These are phyloP conservation scores for Podospora fimiseda DNA, from an alignment of 495 filamentous ascomycete genomes.

Conservation along the genomic window DNA sequence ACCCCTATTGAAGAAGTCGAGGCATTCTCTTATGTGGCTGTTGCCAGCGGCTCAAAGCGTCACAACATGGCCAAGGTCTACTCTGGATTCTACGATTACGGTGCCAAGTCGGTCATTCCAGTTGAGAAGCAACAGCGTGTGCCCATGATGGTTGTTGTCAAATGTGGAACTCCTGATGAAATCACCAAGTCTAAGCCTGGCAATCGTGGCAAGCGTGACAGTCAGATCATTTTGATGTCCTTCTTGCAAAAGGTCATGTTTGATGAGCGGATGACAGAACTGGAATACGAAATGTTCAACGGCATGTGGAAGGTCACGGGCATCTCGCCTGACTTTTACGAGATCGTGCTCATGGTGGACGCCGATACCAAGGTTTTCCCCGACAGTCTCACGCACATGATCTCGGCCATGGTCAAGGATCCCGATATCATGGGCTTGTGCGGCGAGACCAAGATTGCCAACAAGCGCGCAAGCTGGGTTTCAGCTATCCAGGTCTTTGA, in stretches of 20 bases:
- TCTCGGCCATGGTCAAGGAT: conserved; percentile 98
- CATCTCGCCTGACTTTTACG: conserved; percentile 95
- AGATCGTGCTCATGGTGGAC: conserved; percentile 96
- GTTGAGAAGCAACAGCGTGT: conserved; percentile 90
- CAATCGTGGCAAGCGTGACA: conserved; percentile 96
- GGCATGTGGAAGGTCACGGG: conserved; percentile 97
- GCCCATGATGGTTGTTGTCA: conserved; percentile 98
- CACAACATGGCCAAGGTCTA: conserved; percentile 99
- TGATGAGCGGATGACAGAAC: conserved; percentile 98
- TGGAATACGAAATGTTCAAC: conserved; percentile 99
- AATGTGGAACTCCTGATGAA: conserved; percentile 91
- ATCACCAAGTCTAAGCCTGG: conserved; percentile 75
- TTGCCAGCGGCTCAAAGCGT: conserved; percentile 90
- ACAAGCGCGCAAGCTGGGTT: conserved; percentile 92
- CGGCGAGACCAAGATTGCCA: conserved; percentile 99
- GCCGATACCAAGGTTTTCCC: conserved; percentile 99
- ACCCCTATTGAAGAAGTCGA: conserved; percentile 72
- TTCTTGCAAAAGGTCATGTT: conserved; percentile 99
- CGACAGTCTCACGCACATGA: conserved; percentile 96
- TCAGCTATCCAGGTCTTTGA: conserved; percentile 99
- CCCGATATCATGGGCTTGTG: conserved; percentile 99
- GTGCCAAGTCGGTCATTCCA: conserved; percentile 69
- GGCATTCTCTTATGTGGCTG: conserved; percentile 92
- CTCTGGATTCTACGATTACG: conserved; percentile 96
- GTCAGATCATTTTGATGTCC: conserved; percentile 98